A percentile compares a stretch with the other conserved stretches of the same genome.
Conservation (phyloP, 2,329 filamentous ascomycete genomes). For the Ophiostoma pallidulum region DNA sequence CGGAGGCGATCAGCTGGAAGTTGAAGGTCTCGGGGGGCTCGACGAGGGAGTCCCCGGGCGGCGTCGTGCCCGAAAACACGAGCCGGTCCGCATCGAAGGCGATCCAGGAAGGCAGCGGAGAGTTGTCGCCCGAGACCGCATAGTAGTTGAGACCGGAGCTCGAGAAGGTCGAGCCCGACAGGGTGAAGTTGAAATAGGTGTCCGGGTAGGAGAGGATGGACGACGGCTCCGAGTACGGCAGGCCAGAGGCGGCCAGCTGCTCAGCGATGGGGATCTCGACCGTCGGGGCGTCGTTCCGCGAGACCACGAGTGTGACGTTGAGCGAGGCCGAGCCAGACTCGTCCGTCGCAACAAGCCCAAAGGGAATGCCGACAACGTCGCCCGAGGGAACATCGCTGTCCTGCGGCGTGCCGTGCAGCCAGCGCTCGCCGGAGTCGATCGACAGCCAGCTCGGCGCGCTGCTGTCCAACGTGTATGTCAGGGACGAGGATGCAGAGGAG, state of each 20-base stretch:
- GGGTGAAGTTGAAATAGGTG: slow-evolving; percentile 42
- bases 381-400: slow-evolving; percentile 37
- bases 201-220: slow-evolving; percentile 49
- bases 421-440: slow-evolving; percentile 54
- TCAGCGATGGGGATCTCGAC: slow-evolving; percentile 47
- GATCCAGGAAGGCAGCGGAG: slow-evolving; percentile 80
- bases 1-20: slow-evolving; percentile 66
- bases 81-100: slow-evolving; percentile 57
- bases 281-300: slow-evolving; percentile 43
- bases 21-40: slow-evolving; percentile 63
- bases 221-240: slow-evolving; percentile 46
- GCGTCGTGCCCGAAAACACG: slow-evolving; percentile 62
- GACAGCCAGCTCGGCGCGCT: slow-evolving; percentile 65
- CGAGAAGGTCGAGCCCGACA: slow-evolving; percentile 54
- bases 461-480: slow-evolving; percentile 59
- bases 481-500: slow-evolving; percentile 27
- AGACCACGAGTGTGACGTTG: slow-evolving; percentile 62
- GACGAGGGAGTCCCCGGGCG: slow-evolving; percentile 51
- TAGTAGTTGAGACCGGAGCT: slow-evolving; percentile 58
- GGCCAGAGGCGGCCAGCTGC: slow-evolving; percentile 49
- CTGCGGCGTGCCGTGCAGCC: slow-evolving; percentile 61
- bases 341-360: slow-evolving; percentile 64
- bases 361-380: slow-evolving; percentile 44
- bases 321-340: slow-evolving; percentile 51
- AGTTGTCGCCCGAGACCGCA: slow-evolving; percentile 64